Conservation (phyloP, 2,329 filamentous ascomycete genomes). For the Xylariaceae sp. region DNA sequence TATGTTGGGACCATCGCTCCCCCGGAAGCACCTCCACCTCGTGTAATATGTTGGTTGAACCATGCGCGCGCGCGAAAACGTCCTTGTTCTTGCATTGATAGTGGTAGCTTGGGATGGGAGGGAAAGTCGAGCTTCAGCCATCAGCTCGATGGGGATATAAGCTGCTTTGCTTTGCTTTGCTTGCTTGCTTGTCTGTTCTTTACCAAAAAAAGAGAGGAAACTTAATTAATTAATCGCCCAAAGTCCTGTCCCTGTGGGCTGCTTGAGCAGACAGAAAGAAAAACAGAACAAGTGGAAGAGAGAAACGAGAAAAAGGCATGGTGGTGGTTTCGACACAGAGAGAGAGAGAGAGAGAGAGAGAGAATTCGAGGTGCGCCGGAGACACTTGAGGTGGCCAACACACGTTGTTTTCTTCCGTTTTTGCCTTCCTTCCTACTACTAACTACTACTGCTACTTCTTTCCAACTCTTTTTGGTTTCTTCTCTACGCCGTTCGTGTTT, state of each 20-base stretch:
- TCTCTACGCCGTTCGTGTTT: no score
- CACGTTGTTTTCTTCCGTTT: background rate
- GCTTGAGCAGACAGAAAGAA: background rate
- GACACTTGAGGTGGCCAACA: background rate
- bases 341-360: no score
- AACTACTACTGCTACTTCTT: no score
- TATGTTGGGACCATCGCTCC: background rate
- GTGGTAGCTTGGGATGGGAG: background rate
- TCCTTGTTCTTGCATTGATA: background rate
- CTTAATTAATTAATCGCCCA: background rate
- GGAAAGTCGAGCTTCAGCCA: background rate
- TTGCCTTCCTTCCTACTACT: background rate
- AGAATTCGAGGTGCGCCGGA: background rate
- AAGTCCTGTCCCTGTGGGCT: background rate
- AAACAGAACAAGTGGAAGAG: background rate
- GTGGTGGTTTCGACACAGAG: no score
- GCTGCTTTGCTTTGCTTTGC: background rate
- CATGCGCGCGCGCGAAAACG: background rate
- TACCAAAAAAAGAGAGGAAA: background rate
- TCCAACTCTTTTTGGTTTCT: background rate
- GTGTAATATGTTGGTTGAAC: background rate
- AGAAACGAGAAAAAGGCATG: no score
- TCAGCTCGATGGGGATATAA: background rate
- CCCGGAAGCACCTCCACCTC: background rate
- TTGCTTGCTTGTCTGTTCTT: no score